These are phyloP conservation scores for Chaetomiaceae sp. DNA, from an alignment of 2,329 filamentous ascomycete genomes.

Conservation along the genomic window DNA sequence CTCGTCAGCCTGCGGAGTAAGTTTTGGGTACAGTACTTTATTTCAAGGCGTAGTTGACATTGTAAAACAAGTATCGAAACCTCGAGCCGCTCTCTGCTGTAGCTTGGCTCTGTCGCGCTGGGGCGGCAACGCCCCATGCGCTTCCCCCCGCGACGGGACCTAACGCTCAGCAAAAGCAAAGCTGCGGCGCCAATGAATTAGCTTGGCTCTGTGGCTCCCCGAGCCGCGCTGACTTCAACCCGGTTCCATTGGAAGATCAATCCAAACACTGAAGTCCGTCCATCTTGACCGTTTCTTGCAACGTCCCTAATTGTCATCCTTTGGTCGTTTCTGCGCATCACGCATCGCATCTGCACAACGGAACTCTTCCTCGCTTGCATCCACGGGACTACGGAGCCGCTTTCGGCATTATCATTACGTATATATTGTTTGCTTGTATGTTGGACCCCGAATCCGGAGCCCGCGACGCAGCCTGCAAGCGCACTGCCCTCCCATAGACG, in stretches of 20 bases:
- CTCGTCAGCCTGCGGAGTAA: not conserved
- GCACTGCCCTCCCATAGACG: not conserved
- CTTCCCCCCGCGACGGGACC: not conserved
- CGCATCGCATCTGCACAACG: not conserved
- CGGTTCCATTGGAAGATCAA: not conserved
- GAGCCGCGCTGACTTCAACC: slow-evolving; percentile 8
- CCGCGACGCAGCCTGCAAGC: not conserved
- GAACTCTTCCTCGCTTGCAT: slow-evolving; percentile 1
- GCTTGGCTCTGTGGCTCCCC: slow-evolving; percentile 3
- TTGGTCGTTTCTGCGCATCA: not conserved
- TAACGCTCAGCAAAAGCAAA: slow-evolving; percentile 7
- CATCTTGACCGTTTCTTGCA: not conserved
- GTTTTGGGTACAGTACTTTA: too few species aligned
- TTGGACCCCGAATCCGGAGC: not conserved
- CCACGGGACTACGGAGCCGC: slow-evolving; percentile 5
- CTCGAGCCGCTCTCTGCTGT: too few species aligned
- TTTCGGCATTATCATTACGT: not conserved
- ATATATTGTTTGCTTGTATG: slow-evolving; percentile 19
- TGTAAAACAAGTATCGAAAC: too few species aligned
- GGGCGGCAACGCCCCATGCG: too few species aligned
- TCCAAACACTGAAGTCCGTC: slow-evolving; percentile 3
- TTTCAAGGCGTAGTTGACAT: too few species aligned
- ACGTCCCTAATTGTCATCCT: not conserved
- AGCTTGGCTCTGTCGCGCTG: too few species aligned
- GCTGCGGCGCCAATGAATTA: slow-evolving; percentile 16